Percentiles rank a stretch among this genome's conserved stretches.
Evolutionary conservation across 164 flowering plant genomes (phyloP).

Genomic region (Vitis vinifera): ASM3070453v1 NC_081817.1:718501-719000

Average conservation of each 20-base stretch:
- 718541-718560: too few relatives aligned
- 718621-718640: too few relatives aligned
- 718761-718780: neutral
- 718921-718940: slow-evolving; percentile 42
- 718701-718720: neutral
- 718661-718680: too few relatives aligned
- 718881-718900: slow-evolving; percentile 44
- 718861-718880: slow-evolving; percentile 29
- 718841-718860: slow-evolving; percentile 28
- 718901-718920: slow-evolving; percentile 77
- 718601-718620: too few relatives aligned
- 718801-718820: slow-evolving; percentile 89
- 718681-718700: too few relatives aligned
- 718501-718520: too few relatives aligned
- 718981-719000: slow-evolving; percentile 93
- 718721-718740: neutral
- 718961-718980: slow-evolving; percentile 79
- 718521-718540: too few relatives aligned
- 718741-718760: neutral
- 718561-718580: too few relatives aligned
- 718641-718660: too few relatives aligned
- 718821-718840: slow-evolving; percentile 77
- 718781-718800: neutral
- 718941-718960: slow-evolving; percentile 69
- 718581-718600: too few relatives aligned